Conservation (phyloP, 768 basidiomycete species). For the Boletus barrowsii region DNA sequence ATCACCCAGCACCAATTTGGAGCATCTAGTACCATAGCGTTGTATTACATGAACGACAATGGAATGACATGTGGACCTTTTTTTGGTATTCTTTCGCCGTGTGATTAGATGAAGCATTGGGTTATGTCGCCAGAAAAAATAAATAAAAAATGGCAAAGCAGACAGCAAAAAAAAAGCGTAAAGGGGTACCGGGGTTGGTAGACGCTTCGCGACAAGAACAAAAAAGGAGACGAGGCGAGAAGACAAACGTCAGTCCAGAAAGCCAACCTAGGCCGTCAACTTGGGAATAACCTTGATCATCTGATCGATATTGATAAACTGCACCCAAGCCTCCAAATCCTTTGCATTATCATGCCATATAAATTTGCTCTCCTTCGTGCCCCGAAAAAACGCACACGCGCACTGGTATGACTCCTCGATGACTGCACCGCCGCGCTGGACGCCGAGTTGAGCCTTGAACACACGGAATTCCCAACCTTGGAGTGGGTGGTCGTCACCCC, state of each 20-base stretch:
- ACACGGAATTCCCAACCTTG: slow-evolving; percentile 86
- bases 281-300: slow-evolving; percentile 78
- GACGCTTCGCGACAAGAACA: neutral
- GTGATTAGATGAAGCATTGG: slow-evolving; percentile 13
- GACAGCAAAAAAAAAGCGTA: neutral
- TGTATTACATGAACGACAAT: neutral
- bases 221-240: too few species aligned
- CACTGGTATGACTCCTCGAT: slow-evolving; percentile 74
- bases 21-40: neutral
- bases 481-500: slow-evolving; percentile 65
- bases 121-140: slow-evolving; percentile 2
- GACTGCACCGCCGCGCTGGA: slow-evolving; percentile 49
- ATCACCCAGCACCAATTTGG: neutral
- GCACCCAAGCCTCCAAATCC: slow-evolving; percentile 75
- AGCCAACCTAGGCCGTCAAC: slow-evolving; percentile 48
- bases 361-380: slow-evolving; percentile 60
- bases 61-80: neutral
- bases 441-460: slow-evolving; percentile 70
- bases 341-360: slow-evolving; percentile 67
- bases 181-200: neutral
- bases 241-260: too few species aligned
- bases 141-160: neutral
- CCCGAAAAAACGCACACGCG: slow-evolving; percentile 74
- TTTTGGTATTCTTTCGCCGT: neutral
- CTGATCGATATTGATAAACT: slow-evolving; percentile 81